Base-by-base conservation (phyloP, 2,329 filamentous ascomycete genomes). In the Penicillium sp. region DNA sequence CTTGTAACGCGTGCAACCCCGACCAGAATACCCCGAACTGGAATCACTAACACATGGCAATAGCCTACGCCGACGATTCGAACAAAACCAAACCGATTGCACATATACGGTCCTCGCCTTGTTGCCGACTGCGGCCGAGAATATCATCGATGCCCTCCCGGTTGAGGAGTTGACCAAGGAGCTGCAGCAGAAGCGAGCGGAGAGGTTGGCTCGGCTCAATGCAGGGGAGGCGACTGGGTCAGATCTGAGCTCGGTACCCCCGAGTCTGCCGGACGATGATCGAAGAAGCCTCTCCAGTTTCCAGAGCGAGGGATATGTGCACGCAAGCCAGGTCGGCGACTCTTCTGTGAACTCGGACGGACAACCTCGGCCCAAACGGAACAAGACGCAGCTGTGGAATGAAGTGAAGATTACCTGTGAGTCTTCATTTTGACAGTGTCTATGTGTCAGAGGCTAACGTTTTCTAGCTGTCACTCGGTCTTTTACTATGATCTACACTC, bases 51-150 rank as follows among this genome's bases (percentile, higher is more conserved):
- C 54, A 43, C 41, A 45, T 46, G 15, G 26, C 22, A 42, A 45
- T 62, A 97, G 91, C 70, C 80, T 98, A 54, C 89, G 90, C 45
- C 86, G 93, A 52, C 87, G 93, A 64, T 98, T 98, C 72, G 88
- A 97, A 69, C 93, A 98, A 72, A 98, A 98, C 70, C 93, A 98
- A 68, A 91, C 95, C 67, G 93, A 98, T 71, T 98, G 93, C 72
- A 96, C 91, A 42, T 96, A 94, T 68, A 98, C 93, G 33, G 89
- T 97, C 39, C 83, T 97, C n/a, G 93, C 91, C 28, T 82, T 98
- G 48, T 79, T 98, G 9, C 93, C 93, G 4, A 95, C 91, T 31
- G 87, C 89, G 6, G 90, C 90, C 22, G 83, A 93, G 58, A 91
- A 94, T 66, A 85, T 98, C 61, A 76, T 96, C 62, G 83, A 88